Percentiles rank a stretch among this genome's conserved stretches.
Evolutionary conservation across 2,329 filamentous ascomycete genomes (phyloP).

Genomic region (Calycina herbarum): DNA sequence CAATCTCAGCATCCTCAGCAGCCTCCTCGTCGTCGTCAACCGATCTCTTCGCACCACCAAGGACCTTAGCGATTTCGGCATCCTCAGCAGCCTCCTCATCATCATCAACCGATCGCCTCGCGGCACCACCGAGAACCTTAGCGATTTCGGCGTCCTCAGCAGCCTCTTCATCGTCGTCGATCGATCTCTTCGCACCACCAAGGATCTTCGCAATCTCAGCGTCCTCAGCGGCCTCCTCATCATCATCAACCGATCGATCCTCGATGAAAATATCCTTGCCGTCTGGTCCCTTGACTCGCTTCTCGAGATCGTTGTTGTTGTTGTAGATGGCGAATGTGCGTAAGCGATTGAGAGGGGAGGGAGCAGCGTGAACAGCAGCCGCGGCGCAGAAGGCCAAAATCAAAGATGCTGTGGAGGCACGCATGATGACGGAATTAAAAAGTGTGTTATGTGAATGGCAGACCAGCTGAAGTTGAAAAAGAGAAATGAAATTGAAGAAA

Average conservation of each 20-base stretch:
- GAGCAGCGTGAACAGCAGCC: constrained; percentile 28
- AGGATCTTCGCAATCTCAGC: no score
- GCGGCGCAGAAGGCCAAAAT: constrained; percentile 31
- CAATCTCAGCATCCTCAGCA: no score
- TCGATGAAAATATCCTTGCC: not conserved
- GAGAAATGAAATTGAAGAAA: not conserved
- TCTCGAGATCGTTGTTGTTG: not conserved
- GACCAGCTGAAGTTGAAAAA: constrained; percentile 21
- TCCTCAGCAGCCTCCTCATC: no score
- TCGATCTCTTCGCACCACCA: no score
- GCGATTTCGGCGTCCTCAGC: no score
- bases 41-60: no score
- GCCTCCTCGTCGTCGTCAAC: no score
- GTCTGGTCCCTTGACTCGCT: not conserved
- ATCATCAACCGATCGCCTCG: no score
- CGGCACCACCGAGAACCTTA: no score
- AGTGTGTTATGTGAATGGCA: constrained; percentile 11
- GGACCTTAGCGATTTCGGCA: no score
- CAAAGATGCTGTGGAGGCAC: constrained; percentile 29
- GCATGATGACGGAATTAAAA: constrained; percentile 24
- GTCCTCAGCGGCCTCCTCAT: no score
- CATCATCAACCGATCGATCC: not conserved
- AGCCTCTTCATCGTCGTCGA: no score
- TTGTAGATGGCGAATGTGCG: not conserved
- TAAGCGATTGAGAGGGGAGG: constrained; percentile 5